A percentile compares a stretch with the other conserved stretches of the same genome.
Evolutionary conservation across 768 basidiomycete species (phyloP).

Genomic region (Filobasidium floriforme): DNA sequence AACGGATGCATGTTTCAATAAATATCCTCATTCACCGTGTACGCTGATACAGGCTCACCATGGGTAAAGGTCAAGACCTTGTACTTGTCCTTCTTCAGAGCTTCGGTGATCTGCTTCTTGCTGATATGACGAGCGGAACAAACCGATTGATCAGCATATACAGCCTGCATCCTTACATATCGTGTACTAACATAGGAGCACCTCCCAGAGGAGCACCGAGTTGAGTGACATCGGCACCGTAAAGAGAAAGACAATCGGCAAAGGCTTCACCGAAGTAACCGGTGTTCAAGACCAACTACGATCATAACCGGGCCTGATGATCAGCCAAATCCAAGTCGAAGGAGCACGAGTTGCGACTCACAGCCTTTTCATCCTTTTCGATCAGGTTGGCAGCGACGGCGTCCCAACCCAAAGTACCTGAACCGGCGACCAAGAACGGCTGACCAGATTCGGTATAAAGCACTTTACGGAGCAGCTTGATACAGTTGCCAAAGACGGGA

Average conservation of each 20-base stretch:
- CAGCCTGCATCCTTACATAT: neutral
- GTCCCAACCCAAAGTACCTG: constrained; percentile 95
- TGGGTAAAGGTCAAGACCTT: constrained; percentile 89
- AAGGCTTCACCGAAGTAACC: constrained; percentile 95
- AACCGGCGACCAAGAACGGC: constrained; percentile 87
- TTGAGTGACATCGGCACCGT: constrained; percentile 80
- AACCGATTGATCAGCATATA: neutral
- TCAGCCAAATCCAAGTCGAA: constrained; percentile 9
- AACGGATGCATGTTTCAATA: no score
- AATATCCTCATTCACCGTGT: no score
- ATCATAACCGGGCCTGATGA: neutral
- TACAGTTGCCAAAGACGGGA: constrained; percentile 76
- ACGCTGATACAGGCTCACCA: constrained; percentile 41
- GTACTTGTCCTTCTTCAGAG: constrained; percentile 70
- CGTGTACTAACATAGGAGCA: constrained; percentile 51
- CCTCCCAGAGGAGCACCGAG: constrained; percentile 74
- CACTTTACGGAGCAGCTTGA: constrained; percentile 74
- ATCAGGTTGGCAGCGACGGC: constrained; percentile 78
- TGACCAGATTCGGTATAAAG: constrained; percentile 65
- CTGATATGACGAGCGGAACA: neutral
- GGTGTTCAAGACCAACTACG: constrained; percentile 65
- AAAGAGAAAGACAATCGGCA: constrained; percentile 73
- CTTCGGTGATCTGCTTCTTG: constrained; percentile 45
- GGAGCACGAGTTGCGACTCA: constrained; percentile 17
- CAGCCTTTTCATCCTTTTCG: constrained; percentile 45